Evolutionary conservation across 345 rosid genomes (phyloP).

Genomic region (Eucalyptus albens): DNA sequence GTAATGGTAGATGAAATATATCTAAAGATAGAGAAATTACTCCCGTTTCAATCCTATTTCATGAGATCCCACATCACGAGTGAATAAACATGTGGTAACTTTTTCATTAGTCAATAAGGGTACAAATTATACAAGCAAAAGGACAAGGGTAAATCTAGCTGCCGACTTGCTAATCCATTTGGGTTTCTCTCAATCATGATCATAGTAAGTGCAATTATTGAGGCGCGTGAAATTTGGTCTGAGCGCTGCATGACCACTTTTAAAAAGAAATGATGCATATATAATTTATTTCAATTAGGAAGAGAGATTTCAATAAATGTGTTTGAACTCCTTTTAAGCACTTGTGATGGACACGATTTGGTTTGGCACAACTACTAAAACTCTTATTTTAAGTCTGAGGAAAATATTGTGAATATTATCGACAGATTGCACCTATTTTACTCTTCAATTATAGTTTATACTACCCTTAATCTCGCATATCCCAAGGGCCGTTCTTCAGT

Average conservation of each 20-base stretch:
- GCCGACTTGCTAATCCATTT: not conserved
- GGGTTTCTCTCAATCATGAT: not conserved
- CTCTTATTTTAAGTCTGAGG: too few relatives aligned
- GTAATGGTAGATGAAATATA: too few relatives aligned
- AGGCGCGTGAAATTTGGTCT: not conserved
- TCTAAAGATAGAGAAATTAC: too few relatives aligned
- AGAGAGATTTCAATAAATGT: too few relatives aligned
- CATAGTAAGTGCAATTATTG: not conserved
- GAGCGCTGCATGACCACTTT: not conserved
- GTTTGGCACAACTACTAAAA: too few relatives aligned
- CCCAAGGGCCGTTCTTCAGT: not conserved
- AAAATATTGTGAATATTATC: not conserved
- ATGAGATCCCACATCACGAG: not conserved
- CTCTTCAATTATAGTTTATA: not conserved
- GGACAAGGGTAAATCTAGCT: not conserved
- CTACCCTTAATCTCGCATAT: not conserved
- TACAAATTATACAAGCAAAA: not conserved
- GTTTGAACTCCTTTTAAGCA: too few relatives aligned
- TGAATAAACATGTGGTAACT: not conserved
- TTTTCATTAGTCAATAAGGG: not conserved
- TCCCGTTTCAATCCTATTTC: not conserved
- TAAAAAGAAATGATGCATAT: too few relatives aligned
- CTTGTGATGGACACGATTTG: too few relatives aligned
- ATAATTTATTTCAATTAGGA: too few relatives aligned
- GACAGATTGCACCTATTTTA: too few relatives aligned